Percentiles rank a stretch among this genome's conserved stretches.
Evolutionary conservation across 306 rosid genomes (phyloP).

Genomic region (Ziziphus jujuba): DNA sequence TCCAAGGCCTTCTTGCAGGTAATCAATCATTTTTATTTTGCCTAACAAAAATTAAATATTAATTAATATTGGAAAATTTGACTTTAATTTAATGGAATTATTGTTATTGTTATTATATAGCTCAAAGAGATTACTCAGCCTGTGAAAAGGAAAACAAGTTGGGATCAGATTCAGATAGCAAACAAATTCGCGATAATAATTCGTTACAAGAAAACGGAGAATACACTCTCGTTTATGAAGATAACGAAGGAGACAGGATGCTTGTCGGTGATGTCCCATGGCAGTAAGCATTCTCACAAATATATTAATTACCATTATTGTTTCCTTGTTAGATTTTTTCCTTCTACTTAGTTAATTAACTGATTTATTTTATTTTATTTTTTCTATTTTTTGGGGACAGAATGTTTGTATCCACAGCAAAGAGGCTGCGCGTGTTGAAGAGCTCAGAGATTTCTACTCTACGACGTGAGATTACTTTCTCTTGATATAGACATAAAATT

Average conservation of each 20-base stretch:
- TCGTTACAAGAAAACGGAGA: conserved; percentile 52
- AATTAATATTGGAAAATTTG: not conserved
- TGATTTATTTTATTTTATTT: not conserved
- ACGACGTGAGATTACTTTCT: conserved; percentile 12
- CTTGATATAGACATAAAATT: no score
- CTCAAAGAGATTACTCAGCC: conserved; percentile 51
- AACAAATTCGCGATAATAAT: not conserved
- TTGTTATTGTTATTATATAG: conserved; percentile 29
- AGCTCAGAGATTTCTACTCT: conserved; percentile 26
- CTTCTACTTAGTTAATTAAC: no score
- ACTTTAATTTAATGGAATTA: not conserved
- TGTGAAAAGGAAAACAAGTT: conserved; percentile 47
- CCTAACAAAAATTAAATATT: not conserved
- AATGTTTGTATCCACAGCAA: conserved; percentile 39
- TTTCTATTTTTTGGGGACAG: conserved; percentile 11
- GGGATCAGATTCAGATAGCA: conserved; percentile 36
- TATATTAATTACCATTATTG: not conserved
- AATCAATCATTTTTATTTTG: not conserved
- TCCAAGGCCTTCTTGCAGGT: conserved; percentile 74
- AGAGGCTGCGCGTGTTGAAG: conserved; percentile 35
- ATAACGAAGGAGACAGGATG: conserved; percentile 85
- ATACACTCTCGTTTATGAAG: conserved; percentile 80
- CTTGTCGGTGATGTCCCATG: conserved; percentile 94
- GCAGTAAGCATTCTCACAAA: conserved; percentile 55
- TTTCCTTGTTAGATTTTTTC: no score